phyloP scores from a whole-genome alignment of 2,329 filamentous ascomycete species.

The Penicillium frequentans region DNA sequence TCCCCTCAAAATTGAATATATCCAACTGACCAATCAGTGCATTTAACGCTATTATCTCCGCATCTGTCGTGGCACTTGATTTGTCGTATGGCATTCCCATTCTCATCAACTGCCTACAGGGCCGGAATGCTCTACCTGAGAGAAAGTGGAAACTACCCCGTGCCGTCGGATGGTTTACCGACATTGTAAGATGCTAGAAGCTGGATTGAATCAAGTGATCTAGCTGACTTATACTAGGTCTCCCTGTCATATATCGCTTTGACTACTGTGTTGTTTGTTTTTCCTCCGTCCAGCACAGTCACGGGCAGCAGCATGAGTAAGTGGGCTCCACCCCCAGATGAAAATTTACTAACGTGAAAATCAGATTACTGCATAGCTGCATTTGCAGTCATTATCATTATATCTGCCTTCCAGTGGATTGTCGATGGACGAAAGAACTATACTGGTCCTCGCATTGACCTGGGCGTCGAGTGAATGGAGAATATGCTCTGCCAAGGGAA shows the following conservation, averaged over 20 bases:
- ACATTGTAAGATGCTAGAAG: slow-evolving; percentile 45
- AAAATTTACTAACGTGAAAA: neutral
- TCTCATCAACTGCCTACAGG: slow-evolving; percentile 65
- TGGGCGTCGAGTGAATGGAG: slow-evolving; percentile 12
- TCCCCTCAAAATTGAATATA: neutral
- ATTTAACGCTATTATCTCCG: slow-evolving; percentile 70
- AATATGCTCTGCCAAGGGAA: neutral
- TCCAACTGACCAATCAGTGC: slow-evolving; percentile 44
- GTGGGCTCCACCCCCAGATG: slow-evolving; percentile 14
- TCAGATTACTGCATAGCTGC: slow-evolving; percentile 48
- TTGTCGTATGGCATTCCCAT: slow-evolving; percentile 74
- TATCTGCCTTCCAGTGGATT: slow-evolving; percentile 60
- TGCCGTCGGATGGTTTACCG: slow-evolving; percentile 59
- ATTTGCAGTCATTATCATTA: slow-evolving; percentile 58
- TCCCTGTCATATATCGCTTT: slow-evolving; percentile 62
- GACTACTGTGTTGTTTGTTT: slow-evolving; percentile 72
- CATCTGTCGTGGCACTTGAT: slow-evolving; percentile 69
- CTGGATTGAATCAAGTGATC: neutral
- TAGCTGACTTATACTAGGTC: slow-evolving; percentile 39
- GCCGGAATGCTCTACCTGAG: slow-evolving; percentile 63
- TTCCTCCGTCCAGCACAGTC: slow-evolving; percentile 66
- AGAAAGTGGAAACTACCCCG: slow-evolving; percentile 58
- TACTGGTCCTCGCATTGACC: slow-evolving; percentile 51
- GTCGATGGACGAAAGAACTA: slow-evolving; percentile 62
- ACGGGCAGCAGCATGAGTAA: slow-evolving; percentile 67